Evolutionary conservation across 2,329 filamentous ascomycete genomes (phyloP).

Genomic region (Aspergillus oerlinghausenensis): DNA sequence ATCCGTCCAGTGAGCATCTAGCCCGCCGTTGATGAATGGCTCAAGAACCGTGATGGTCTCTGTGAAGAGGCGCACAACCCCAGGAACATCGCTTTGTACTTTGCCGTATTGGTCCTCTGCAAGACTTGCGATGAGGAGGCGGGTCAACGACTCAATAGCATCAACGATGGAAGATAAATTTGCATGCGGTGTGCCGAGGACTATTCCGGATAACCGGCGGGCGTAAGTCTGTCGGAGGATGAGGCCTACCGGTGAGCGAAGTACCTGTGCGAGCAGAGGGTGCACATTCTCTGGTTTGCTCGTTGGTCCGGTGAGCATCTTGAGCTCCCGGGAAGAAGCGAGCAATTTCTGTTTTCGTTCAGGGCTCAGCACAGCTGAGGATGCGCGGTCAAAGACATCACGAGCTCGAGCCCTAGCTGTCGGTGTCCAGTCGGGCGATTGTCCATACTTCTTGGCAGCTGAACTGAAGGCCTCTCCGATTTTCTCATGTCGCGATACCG

Average conservation of each 20-base stretch:
- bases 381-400: slow-evolving; percentile 36
- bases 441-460: slow-evolving; percentile 44
- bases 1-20: slow-evolving; percentile 74
- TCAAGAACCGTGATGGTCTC: slow-evolving; percentile 65
- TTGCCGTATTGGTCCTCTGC: slow-evolving; percentile 78
- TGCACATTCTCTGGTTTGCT: slow-evolving; percentile 49
- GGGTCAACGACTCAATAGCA: slow-evolving; percentile 64
- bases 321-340: slow-evolving; percentile 34
- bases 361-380: slow-evolving; percentile 35
- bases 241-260: slow-evolving; percentile 55
- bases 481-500: slow-evolving; percentile 30
- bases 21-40: slow-evolving; percentile 51
- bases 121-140: slow-evolving; percentile 68
- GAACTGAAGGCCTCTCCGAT: slow-evolving; percentile 41
- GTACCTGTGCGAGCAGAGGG: slow-evolving; percentile 44
- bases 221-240: slow-evolving; percentile 68
- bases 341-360: slow-evolving; percentile 37
- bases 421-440: slow-evolving; percentile 41
- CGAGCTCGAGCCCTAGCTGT: slow-evolving; percentile 35
- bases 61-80: slow-evolving; percentile 70
- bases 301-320: slow-evolving; percentile 30
- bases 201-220: slow-evolving; percentile 59
- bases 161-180: slow-evolving; percentile 65
- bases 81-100: slow-evolving; percentile 75
- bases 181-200: slow-evolving; percentile 70